Evolutionary conservation across 2,329 filamentous ascomycete genomes (phyloP).

Genomic region (Microcyclospora tardicrescens): DNA sequence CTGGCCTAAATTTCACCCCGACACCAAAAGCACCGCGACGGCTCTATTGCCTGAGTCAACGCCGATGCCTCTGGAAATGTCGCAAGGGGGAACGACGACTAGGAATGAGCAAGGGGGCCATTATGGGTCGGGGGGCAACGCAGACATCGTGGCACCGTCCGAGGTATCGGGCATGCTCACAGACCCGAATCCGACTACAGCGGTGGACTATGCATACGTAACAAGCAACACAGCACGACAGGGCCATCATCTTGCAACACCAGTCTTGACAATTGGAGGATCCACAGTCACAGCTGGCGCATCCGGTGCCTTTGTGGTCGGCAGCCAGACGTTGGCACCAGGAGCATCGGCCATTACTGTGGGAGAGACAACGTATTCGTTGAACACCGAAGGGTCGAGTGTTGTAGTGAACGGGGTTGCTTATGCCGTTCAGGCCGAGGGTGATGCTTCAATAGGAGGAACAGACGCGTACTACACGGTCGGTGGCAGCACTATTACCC

Average conservation of each 20-base stretch:
- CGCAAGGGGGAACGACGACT: too few relatives aligned
- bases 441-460: not conserved
- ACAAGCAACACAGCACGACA: too few relatives aligned
- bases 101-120: too few relatives aligned
- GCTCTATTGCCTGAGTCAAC: too few relatives aligned
- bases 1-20: too few relatives aligned
- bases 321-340: slow-evolving; percentile 3
- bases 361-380: not conserved
- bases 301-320: not conserved
- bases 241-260: not conserved
- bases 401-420: not conserved
- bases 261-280: slow-evolving; percentile 2
- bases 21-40: too few relatives aligned
- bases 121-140: too few relatives aligned
- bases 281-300: not conserved
- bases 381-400: not conserved
- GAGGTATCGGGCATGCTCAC: too few relatives aligned
- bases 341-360: slow-evolving; percentile 3
- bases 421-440: not conserved
- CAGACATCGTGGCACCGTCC: too few relatives aligned
- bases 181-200: too few relatives aligned
- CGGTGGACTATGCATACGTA: too few relatives aligned
- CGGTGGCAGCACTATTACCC: not conserved
- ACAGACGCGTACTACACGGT: not conserved
- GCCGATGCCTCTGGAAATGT: not conserved